Evolutionary conservation across 176 grass and related monocot genomes (phyloP), one percentile per base, ranked within the genome.

Genomic region (Musa troglodytarum): DNA sequence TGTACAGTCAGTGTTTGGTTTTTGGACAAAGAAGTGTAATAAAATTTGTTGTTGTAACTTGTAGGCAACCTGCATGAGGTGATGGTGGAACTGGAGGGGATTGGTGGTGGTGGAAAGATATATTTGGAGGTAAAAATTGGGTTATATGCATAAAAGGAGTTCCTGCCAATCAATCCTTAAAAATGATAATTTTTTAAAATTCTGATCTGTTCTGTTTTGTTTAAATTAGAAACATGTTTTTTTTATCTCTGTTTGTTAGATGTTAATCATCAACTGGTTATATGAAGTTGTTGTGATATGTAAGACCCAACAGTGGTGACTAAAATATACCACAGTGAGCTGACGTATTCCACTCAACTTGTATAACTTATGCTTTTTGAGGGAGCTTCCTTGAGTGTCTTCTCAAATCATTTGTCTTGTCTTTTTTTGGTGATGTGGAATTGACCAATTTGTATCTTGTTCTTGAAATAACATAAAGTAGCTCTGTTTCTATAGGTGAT

Each of bases 31-130:
- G 43, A 17, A 51, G 11, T 70, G 43, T 17, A 51, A 77, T 54
- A 16, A 16, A 10, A 19, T 82, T 82, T 72, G 20, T 66, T 56
- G 25, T 80, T 76, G 49, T n/a, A n/a, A n/a, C n/a, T n/a, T n/a
- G n/a, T 76, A 97, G 93, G 93, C 83, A 81, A 85, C 70, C 82
- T 73, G 68, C 90, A 97, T 85, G 87, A 87, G 50, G 25, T 93
- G 65, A 74, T 73, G 67, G 80, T 93, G 50, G 82, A 91, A 80
- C 64, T 97, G 34, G 90, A 88, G 63, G 93, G 90, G 74, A 85
- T 85, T 76, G 78, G 87, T 88, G 87, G 82, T 80, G 86, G 90
- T 81, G 89, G 87, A 72, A 87, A 73, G 81, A 88, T 97, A 64
- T 86, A 93, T 71, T 83, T 97, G 61, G 93, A 97, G 88, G 93